phyloP scores from a whole-genome alignment of 2,329 filamentous ascomycete species.

The Madurella fahalii region DNA sequence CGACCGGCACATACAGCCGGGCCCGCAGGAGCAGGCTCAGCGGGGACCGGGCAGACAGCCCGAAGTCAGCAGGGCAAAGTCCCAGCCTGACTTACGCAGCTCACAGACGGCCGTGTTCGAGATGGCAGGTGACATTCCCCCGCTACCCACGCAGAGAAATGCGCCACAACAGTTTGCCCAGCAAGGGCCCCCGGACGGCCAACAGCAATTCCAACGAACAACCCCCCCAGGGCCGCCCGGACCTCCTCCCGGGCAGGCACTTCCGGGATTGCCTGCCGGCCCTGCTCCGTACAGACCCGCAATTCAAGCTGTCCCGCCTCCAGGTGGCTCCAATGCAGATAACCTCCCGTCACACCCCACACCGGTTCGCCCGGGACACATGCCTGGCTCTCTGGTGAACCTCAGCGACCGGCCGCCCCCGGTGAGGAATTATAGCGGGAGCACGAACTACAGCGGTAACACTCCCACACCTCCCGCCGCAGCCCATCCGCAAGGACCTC shows the following conservation, averaged over 20 bases:
- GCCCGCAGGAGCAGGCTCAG: constrained; percentile 39
- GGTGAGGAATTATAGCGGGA: constrained; percentile 50
- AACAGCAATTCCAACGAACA: constrained; percentile 14
- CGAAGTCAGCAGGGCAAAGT: constrained; percentile 58
- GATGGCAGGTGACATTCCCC: constrained; percentile 62
- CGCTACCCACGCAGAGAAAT: constrained; percentile 40
- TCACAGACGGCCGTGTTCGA: constrained; percentile 68
- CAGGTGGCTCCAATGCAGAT: constrained; percentile 39
- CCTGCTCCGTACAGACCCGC: constrained; percentile 22
- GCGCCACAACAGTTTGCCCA: constrained; percentile 25
- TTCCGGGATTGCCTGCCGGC: constrained; percentile 23
- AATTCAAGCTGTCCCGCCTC: constrained; percentile 26
- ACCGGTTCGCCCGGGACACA: constrained; percentile 60
- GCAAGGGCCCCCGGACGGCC: constrained; percentile 19
- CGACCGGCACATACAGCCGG: constrained; percentile 45
- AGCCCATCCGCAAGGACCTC: constrained; percentile 29
- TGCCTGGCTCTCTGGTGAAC: constrained; percentile 54
- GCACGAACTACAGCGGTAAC: constrained; percentile 39
- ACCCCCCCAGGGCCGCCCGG: constrained; percentile 14
- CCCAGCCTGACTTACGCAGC: constrained; percentile 62
- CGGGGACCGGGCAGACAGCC: constrained; percentile 48
- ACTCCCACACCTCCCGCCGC: constrained; percentile 25
- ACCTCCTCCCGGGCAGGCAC: constrained; percentile 14
- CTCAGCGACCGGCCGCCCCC: constrained; percentile 56
- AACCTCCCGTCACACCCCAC: constrained; percentile 56